A percentile compares a stretch with the other conserved stretches of the same genome.
Evolutionary conservation across 2,329 filamentous ascomycete genomes (phyloP).

Genomic region (Endothia cerciana): DNA sequence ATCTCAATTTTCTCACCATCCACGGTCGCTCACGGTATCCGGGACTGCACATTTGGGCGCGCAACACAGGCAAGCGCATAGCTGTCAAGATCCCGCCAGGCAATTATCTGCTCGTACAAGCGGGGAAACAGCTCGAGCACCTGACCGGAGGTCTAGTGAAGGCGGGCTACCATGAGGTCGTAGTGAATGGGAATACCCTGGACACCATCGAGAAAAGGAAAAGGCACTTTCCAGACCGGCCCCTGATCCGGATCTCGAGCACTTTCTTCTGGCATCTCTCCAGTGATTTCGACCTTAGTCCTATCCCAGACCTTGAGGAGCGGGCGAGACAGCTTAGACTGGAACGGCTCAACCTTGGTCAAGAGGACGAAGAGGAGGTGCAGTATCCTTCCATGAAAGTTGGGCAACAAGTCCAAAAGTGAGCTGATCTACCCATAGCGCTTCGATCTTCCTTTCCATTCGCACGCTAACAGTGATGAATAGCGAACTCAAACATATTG

Average conservation of each 20-base stretch:
- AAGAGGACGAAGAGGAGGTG: slow-evolving; percentile 56
- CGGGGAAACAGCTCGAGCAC: slow-evolving; percentile 66
- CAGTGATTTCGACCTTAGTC: slow-evolving; percentile 59
- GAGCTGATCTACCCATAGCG: slow-evolving; percentile 36
- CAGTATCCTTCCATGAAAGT: slow-evolving; percentile 60
- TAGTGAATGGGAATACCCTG: slow-evolving; percentile 58
- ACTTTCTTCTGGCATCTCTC: slow-evolving; percentile 65
- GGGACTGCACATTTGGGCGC: slow-evolving; percentile 65
- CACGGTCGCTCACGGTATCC: slow-evolving; percentile 66
- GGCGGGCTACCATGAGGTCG: slow-evolving; percentile 65
- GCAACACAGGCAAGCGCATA: slow-evolving; percentile 63
- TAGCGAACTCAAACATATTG: slow-evolving; percentile 57
- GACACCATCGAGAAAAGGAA: slow-evolving; percentile 50
- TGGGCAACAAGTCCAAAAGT: slow-evolving; percentile 62
- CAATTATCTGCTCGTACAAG: slow-evolving; percentile 63
- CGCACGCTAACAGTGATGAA: slow-evolving; percentile 19
- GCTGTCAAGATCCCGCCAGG: slow-evolving; percentile 61
- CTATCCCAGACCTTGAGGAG: slow-evolving; percentile 52
- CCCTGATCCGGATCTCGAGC: slow-evolving; percentile 60
- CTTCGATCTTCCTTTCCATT: slow-evolving; percentile 17
- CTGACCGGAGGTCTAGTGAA: slow-evolving; percentile 64
- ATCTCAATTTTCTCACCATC: slow-evolving; percentile 68
- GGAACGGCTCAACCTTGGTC: slow-evolving; percentile 52
- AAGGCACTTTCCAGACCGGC: slow-evolving; percentile 49
- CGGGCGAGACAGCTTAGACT: slow-evolving; percentile 49